These are phyloP conservation scores for Daldinia vernicosa DNA, from an alignment of 495 filamentous ascomycete genomes.

Conservation along the genomic window DNA sequence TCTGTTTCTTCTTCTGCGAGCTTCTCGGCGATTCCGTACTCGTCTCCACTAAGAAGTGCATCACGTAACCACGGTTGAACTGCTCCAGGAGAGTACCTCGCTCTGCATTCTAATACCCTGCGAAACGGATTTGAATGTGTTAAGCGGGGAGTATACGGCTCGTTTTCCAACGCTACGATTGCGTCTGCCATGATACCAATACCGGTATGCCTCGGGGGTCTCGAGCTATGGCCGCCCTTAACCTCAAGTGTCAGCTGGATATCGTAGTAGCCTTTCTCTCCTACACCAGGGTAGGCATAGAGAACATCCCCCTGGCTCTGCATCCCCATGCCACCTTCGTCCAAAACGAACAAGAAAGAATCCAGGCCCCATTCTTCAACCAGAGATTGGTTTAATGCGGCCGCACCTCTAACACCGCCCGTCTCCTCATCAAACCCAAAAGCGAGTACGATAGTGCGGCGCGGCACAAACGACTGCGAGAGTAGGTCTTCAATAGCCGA, in stretches of 20 bases:
- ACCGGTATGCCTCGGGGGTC: conserved; percentile 65
- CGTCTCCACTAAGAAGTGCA: conserved; percentile 37
- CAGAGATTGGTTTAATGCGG: conserved; percentile 56
- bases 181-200: conserved; percentile 69
- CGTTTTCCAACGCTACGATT: conserved; percentile 62
- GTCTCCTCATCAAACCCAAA: conserved; percentile 73
- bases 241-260: conserved; percentile 62
- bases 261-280: conserved; percentile 67
- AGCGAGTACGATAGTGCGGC: conserved; percentile 63
- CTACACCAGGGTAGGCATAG: conserved; percentile 65
- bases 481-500: conserved; percentile 64
- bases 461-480: conserved; percentile 58
- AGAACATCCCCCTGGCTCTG: conserved; percentile 51
- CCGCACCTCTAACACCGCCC: conserved; percentile 64
- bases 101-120: conserved; percentile 60
- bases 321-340: conserved; percentile 64
- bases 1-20: conserved; percentile 21
- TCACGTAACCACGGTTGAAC: conserved; percentile 45
- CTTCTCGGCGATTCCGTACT: conserved; percentile 29
- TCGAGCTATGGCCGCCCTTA: conserved; percentile 65
- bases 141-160: conserved; percentile 61
- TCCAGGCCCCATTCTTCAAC: conserved; percentile 61
- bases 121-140: conserved; percentile 60
- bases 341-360: conserved; percentile 65
- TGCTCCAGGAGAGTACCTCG: conserved; percentile 56